A percentile compares a stretch with the other conserved stretches of the same genome.
Evolutionary conservation across 352 stramenopile species (phyloP).

Genomic region (Globisporangium alternatum): DNA sequence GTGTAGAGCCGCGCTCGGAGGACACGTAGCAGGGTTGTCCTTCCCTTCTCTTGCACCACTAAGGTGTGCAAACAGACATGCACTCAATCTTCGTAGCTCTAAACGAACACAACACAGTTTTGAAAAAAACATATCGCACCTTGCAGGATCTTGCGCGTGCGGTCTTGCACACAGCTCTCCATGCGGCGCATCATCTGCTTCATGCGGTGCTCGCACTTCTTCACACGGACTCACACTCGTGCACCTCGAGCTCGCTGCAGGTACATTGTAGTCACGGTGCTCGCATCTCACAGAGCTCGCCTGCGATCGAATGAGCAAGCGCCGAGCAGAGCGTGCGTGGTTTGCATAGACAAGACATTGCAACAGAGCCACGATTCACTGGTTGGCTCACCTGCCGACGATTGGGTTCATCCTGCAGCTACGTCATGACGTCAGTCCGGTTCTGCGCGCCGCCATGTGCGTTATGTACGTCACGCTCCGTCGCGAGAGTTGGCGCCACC

Average conservation of each 20-base stretch:
- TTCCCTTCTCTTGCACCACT: conserved; percentile 85
- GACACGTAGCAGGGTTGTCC: conserved; percentile 54
- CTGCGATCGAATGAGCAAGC: conserved; percentile 17
- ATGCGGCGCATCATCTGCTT: no score
- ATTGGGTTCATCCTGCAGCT: conserved; percentile 58
- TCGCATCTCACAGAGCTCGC: conserved; percentile 29
- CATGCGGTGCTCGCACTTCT: no score
- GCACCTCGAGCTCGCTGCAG: no score
- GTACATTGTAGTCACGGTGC: no score
- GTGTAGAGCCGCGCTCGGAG: conserved; percentile 90
- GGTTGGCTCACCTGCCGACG: conserved; percentile 38
- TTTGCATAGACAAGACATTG: not conserved
- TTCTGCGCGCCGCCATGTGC: conserved; percentile 23
- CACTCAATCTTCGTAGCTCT: no score
- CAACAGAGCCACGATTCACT: no score
- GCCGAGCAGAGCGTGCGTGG: no score
- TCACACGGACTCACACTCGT: no score
- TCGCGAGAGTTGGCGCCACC: conserved; percentile 37
- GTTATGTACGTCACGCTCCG: conserved; percentile 24
- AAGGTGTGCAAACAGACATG: not conserved
- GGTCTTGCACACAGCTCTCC: conserved; percentile 60
- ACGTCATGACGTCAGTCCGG: conserved; percentile 40
- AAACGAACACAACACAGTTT: not conserved
- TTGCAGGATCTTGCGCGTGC: conserved; percentile 88
- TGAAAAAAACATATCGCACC: conserved; percentile 8